Evolutionary conservation across 306 rosid species (phyloP).

Genomic region (Cyamopsis tetragonoloba): DNA sequence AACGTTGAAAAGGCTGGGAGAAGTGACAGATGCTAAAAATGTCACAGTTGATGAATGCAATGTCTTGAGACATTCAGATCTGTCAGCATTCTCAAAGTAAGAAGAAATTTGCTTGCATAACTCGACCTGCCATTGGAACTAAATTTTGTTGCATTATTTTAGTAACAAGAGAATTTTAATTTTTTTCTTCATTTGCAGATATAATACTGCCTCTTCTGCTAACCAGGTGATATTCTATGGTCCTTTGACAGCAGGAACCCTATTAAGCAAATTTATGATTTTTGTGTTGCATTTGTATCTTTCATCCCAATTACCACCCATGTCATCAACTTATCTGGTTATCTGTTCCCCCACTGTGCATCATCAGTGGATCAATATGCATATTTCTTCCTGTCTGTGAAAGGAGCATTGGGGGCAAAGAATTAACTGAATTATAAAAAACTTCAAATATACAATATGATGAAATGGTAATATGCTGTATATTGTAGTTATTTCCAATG

Average conservation of each 20-base stretch:
- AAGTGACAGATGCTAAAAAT: slow-evolving; percentile 35
- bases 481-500: slow-evolving; percentile 20
- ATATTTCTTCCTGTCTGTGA: not conserved
- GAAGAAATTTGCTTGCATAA: slow-evolving; percentile 16
- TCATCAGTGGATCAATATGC: not conserved
- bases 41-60: slow-evolving; percentile 46
- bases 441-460: not conserved
- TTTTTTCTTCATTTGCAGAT: slow-evolving; percentile 44
- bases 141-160: slow-evolving; percentile 10
- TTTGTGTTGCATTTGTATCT: slow-evolving; percentile 15
- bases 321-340: not conserved
- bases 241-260: slow-evolving; percentile 13
- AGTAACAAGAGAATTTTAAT: not conserved
- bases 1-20: slow-evolving; percentile 47
- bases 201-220: slow-evolving; percentile 45
- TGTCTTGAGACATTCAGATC: slow-evolving; percentile 49
- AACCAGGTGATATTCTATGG: slow-evolving; percentile 45
- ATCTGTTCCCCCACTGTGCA: not conserved
- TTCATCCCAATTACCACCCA: slow-evolving; percentile 2
- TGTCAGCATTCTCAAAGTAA: slow-evolving; percentile 66
- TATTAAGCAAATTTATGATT: slow-evolving; percentile 3
- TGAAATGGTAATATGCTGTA: not conserved
- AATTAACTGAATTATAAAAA: not conserved
- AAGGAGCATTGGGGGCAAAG: not conserved
- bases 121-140: not conserved